A percentile compares a stretch with the other conserved stretches of the same genome.
These are phyloP conservation scores for Beauveria sp. DNA, from an alignment of 2,329 filamentous ascomycete genomes.

Conservation along the genomic window DNA sequence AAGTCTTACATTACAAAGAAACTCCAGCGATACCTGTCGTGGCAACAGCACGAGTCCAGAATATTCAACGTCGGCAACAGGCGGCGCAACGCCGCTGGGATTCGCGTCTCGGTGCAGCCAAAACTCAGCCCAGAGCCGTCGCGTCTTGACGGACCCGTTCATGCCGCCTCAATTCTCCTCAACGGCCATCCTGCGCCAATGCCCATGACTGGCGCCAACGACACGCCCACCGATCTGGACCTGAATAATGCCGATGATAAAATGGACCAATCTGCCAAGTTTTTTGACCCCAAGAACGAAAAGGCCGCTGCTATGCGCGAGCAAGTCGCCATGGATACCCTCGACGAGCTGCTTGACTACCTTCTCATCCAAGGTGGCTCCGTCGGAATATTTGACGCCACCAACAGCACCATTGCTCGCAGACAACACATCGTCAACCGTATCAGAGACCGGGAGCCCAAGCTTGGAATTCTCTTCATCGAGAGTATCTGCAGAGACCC, in stretches of 20 bases:
- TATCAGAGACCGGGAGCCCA: slow-evolving; percentile 75
- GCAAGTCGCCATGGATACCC: slow-evolving; percentile 82
- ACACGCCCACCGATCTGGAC: slow-evolving; percentile 32
- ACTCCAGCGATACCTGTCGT: slow-evolving; percentile 87
- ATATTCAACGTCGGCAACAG: slow-evolving; percentile 98
- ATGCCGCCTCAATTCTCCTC: slow-evolving; percentile 50
- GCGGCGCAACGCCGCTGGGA: slow-evolving; percentile 68
- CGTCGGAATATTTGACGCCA: slow-evolving; percentile 93
- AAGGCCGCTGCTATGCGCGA: slow-evolving; percentile 77
- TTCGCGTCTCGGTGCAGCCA: slow-evolving; percentile 29
- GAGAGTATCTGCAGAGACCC: slow-evolving; percentile 89
- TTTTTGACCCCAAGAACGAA: slow-evolving; percentile 88
- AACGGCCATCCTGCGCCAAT: slow-evolving; percentile 40
- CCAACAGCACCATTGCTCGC: slow-evolving; percentile 86
- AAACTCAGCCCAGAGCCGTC: slow-evolving; percentile 27
- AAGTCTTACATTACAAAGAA: slow-evolving; percentile 99
- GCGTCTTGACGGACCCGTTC: slow-evolving; percentile 37
- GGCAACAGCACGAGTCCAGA: slow-evolving; percentile 90
- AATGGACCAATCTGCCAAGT: slow-evolving; percentile 80
- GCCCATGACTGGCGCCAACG: slow-evolving; percentile 20
- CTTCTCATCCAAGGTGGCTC: slow-evolving; percentile 74
- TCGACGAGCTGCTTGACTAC: slow-evolving; percentile 89
- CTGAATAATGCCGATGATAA: slow-evolving; percentile 22
- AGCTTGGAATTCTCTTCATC: slow-evolving; percentile 86
- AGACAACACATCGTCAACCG: slow-evolving; percentile 76